Base-by-base conservation (phyloP, 768 basidiomycete genomes). In the Boletus pseudo-olivaceus region DNA sequence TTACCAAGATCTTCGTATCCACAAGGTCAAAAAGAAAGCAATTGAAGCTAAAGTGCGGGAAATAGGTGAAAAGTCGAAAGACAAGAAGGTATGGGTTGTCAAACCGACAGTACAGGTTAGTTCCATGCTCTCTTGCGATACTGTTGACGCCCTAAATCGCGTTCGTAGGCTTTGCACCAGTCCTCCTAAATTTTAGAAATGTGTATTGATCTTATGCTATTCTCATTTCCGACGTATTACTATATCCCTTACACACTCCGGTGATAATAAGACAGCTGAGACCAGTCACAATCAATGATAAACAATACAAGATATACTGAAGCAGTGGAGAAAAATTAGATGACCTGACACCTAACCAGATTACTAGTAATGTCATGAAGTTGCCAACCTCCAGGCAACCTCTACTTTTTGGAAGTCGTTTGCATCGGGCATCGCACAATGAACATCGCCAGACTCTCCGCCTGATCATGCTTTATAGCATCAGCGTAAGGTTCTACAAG, bases 1-100 rank as follows among this genome's bases (percentile, higher is more conserved):
- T 59, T 82, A 85, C 62, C 82, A 85, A 57, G 87, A 87, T 27
- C 74, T 93, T 38, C 81, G 81, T 32, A 69, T 67, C n/a, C 73
- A 87, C 59, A 86, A 85, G 53, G 80, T 92, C 57, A 91, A 87
- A 75, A 93, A 93, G 77, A 88, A 85, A 47, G 83, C 88, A 5
- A 84, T 94, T 42, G 89, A 91, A 68, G 84, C 83, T 3, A 93
- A 93, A 67, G 76, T 94, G 35, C 77, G 81, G 43, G 89, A 92
- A 68, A 79, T 92, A 12, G 77, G 82, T 15, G 87, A 85, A 70
- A 92, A 88, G 64, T 84, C 81, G 61, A 87, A 81, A 66, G 80
- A 83, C 54, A 82, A 77, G 72, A 89, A 82, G 66, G 70, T 84
- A 54, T 94, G 92, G 92, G 71, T 86, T 33, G 76, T 93, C 30